phyloP scores from a whole-genome alignment of 2,329 filamentous ascomycete species.

The Sporothrix humicola region DNA sequence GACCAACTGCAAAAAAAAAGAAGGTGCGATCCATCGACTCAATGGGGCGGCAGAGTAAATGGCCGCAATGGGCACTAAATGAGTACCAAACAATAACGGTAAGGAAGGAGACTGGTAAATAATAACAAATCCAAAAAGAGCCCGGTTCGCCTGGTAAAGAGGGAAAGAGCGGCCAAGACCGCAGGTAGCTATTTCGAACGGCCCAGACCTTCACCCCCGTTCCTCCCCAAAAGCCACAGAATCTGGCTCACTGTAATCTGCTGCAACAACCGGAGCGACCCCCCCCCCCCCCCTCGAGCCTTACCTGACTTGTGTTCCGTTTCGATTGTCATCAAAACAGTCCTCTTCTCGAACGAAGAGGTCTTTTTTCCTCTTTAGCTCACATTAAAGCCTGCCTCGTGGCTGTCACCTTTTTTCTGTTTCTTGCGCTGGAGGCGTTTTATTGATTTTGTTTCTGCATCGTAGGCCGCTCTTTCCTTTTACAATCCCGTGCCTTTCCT shows the following conservation, averaged over 20 bases:
- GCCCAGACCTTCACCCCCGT: conserved; percentile 2
- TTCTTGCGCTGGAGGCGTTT: neutral
- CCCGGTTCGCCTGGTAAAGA: neutral
- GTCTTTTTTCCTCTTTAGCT: neutral
- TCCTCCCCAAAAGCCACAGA: conserved; percentile 5
- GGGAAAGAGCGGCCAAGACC: conserved; percentile 14
- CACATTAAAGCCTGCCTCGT: neutral
- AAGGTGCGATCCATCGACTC: neutral
- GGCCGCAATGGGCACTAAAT: neutral
- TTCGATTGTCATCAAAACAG: neutral
- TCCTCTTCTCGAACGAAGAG: neutral
- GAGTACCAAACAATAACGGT: neutral
- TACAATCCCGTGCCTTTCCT: neutral
- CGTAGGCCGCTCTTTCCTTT: conserved; percentile 16
- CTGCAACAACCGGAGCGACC: neutral
- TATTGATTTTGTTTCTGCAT: conserved; percentile 7
- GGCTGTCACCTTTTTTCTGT: neutral
- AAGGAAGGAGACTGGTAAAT: neutral
- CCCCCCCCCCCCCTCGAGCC: neutral
- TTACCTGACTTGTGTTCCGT: neutral
- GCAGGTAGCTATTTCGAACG: conserved; percentile 6
- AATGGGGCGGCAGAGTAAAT: neutral
- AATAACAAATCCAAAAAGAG: neutral
- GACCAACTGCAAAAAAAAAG: neutral
- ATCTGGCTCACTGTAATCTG: conserved; percentile 9